Percentiles rank a stretch among this genome's conserved stretches.
These are phyloP conservation scores for Phylloporus arenicola DNA, from an alignment of 768 basidiomycete genomes.

Conservation along the genomic window DNA sequence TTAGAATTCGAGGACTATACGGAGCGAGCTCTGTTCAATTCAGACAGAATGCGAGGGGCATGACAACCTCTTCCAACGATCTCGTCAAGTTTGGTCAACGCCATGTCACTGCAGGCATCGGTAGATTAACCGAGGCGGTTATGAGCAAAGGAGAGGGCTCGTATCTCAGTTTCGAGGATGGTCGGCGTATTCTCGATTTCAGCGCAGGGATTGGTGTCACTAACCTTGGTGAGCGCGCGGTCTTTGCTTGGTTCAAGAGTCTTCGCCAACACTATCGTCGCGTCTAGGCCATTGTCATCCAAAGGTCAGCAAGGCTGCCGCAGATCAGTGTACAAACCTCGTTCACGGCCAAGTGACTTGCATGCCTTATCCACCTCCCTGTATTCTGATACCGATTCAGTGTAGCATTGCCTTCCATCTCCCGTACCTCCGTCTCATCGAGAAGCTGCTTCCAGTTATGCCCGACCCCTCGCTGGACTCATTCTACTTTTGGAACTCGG, in stretches of 20 bases:
- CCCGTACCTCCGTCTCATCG: constrained; percentile 83
- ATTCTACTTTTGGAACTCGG: constrained; percentile 98
- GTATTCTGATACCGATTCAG: constrained; percentile 35
- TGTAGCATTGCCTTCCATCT: constrained; percentile 85
- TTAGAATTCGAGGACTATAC: constrained; percentile 1
- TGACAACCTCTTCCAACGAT: constrained; percentile 20
- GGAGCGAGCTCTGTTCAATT: not conserved
- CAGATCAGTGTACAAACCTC: constrained; percentile 78
- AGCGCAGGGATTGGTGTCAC: constrained; percentile 87
- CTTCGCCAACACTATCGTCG: not conserved
- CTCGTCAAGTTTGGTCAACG: constrained; percentile 36
- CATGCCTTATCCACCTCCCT: not conserved
- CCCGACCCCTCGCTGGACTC: constrained; percentile 86
- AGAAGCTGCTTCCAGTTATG: constrained; percentile 83
- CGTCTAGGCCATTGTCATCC: constrained; percentile 82
- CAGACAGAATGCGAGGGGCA: constrained; percentile 8
- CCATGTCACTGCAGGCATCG: constrained; percentile 44
- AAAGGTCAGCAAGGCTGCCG: constrained; percentile 78
- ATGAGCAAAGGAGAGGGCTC: constrained; percentile 68
- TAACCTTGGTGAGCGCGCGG: constrained; percentile 53
- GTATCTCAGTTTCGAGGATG: constrained; percentile 68
- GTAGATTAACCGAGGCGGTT: constrained; percentile 44
- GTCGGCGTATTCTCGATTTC: constrained; percentile 74
- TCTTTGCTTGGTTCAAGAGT: not conserved
- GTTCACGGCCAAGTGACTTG: constrained; percentile 67